phyloP scores from a whole-genome alignment of 78 protist species.

The Monocercomonoides exilis region DNA sequence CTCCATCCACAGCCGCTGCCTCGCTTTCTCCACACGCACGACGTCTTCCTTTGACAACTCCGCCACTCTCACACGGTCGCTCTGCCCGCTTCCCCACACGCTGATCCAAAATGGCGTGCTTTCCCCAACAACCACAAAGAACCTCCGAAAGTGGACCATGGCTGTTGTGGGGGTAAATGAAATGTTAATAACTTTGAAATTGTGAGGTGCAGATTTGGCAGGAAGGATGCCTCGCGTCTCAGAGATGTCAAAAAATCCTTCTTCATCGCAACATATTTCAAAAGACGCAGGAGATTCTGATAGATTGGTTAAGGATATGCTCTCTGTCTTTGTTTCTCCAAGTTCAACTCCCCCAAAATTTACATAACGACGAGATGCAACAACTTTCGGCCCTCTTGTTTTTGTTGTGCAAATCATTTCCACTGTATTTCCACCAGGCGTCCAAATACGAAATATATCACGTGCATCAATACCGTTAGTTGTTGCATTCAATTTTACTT shows the following conservation, averaged over 20 bases:
- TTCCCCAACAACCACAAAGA: too few relatives aligned
- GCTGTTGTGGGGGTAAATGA: neutral
- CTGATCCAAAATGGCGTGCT: too few relatives aligned
- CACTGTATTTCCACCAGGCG: neutral
- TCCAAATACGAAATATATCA: neutral
- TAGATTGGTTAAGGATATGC: neutral
- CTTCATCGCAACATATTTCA: neutral
- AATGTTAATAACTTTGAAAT: neutral
- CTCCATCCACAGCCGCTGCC: too few relatives aligned
- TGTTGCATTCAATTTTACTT: neutral
- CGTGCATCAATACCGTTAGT: neutral
- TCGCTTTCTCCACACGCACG: too few relatives aligned
- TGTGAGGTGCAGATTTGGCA: neutral
- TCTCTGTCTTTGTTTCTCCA: neutral
- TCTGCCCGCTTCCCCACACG: too few relatives aligned
- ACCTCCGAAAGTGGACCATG: too few relatives aligned
- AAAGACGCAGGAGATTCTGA: neutral
- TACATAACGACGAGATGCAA: neutral
- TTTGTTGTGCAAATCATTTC: neutral
- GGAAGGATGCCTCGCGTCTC: neutral
- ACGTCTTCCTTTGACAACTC: too few relatives aligned
- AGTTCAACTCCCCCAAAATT: neutral
- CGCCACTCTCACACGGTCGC: too few relatives aligned
- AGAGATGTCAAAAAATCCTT: neutral
- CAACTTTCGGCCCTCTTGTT: neutral